A percentile compares a stretch with the other conserved stretches of the same genome.
phyloP scores from a whole-genome alignment of 192 early-diverging fungal species.

The Backusella tarrabulga region DNA sequence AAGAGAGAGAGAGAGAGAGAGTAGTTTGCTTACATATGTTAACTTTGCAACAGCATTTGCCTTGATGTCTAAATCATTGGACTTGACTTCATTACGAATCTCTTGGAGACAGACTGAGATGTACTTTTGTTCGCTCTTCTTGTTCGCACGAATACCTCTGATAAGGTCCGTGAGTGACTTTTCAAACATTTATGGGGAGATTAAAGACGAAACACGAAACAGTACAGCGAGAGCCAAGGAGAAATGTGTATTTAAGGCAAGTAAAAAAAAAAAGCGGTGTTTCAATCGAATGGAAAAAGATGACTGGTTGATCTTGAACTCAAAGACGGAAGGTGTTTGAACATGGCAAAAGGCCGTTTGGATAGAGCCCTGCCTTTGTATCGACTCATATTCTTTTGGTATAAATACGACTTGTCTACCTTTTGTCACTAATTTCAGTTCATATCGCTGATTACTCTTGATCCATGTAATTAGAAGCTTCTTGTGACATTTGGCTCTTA shows the following conservation, averaged over 20 bases:
- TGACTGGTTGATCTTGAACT: too few relatives aligned
- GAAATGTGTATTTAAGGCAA: neutral
- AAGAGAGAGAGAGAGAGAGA: neutral
- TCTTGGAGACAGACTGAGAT: conserved; percentile 86
- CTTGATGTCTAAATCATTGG: conserved; percentile 84
- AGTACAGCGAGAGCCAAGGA: neutral
- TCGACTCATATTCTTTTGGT: too few relatives aligned
- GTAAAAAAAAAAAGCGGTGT: too few relatives aligned
- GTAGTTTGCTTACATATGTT: conserved; percentile 53
- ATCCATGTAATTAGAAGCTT: too few relatives aligned
- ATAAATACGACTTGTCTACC: too few relatives aligned
- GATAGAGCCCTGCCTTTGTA: too few relatives aligned
- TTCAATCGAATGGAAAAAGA: too few relatives aligned
- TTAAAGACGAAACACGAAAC: neutral
- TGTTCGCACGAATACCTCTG: conserved; percentile 90
- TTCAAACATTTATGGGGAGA: conserved; percentile 57
- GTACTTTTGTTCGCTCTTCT: conserved; percentile 84
- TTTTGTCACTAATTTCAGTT: too few relatives aligned
- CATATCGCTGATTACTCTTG: too few relatives aligned
- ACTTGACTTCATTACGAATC: conserved; percentile 83
- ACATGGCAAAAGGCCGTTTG: too few relatives aligned
- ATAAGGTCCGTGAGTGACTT: conserved; percentile 90
- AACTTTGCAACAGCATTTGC: conserved; percentile 89
- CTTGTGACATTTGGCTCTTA: too few relatives aligned
- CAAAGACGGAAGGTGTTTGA: too few relatives aligned